Conservation (phyloP, 2,329 filamentous ascomycete genomes). For the Xylogone sp. region DNA sequence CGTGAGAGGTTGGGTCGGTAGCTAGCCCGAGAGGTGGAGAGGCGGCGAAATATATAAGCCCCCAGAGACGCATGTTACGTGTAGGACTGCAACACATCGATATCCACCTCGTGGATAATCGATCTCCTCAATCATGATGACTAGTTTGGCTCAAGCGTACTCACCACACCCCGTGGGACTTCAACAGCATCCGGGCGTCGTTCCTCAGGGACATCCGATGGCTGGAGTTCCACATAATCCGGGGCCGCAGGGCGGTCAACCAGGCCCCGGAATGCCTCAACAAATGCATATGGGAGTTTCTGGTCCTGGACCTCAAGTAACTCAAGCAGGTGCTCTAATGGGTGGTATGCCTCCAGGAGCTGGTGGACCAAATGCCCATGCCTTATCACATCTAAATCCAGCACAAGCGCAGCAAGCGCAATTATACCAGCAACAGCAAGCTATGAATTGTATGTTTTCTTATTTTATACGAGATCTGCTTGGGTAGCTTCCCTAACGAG, state of each 20-base stretch:
- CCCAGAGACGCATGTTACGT: slow-evolving; percentile 21
- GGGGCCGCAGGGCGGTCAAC: slow-evolving; percentile 67
- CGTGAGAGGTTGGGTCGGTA: not conserved
- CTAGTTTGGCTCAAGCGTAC: slow-evolving; percentile 61
- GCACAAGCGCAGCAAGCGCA: slow-evolving; percentile 34
- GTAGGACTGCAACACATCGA: slow-evolving; percentile 37
- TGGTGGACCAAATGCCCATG: slow-evolving; percentile 56
- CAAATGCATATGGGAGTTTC: slow-evolving; percentile 73
- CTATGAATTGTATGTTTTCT: slow-evolving; percentile 19
- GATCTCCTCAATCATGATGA: slow-evolving; percentile 58
- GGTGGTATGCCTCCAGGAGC: slow-evolving; percentile 68
- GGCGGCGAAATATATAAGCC: slow-evolving; percentile 25
- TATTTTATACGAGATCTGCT: not conserved
- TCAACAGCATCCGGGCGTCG: slow-evolving; percentile 66
- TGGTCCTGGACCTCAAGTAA: slow-evolving; percentile 67
- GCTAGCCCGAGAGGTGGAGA: slow-evolving; percentile 44
- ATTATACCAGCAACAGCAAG: slow-evolving; percentile 38
- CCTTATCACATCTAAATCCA: slow-evolving; percentile 68
- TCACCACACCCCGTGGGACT: slow-evolving; percentile 69
- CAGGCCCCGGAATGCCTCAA: slow-evolving; percentile 57
- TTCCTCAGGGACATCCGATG: slow-evolving; percentile 53
- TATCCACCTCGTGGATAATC: slow-evolving; percentile 56
- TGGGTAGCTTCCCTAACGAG: not conserved
- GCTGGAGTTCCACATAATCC: slow-evolving; percentile 53
- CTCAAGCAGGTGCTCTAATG: slow-evolving; percentile 69